Evolutionary conservation across 768 basidiomycete species (phyloP).

Genomic region (Piloderma croceum): DNA sequence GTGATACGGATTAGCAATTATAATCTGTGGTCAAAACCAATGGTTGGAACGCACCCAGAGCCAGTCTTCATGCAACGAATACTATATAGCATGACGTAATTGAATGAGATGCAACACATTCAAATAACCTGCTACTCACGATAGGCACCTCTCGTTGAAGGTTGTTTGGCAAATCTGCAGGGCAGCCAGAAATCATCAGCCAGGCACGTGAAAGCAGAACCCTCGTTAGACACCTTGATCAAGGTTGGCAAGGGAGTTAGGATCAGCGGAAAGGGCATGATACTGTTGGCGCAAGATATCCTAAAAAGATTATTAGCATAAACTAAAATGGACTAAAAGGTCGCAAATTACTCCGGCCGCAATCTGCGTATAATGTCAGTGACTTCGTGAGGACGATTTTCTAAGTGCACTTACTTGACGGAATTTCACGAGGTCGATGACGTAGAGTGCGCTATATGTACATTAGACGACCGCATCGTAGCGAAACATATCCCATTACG

Average conservation of each 20-base stretch:
- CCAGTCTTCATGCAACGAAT: conserved; percentile 89
- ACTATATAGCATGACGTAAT: conserved; percentile 37
- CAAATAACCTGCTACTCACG: conserved; percentile 41
- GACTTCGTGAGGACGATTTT: not conserved
- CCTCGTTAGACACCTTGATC: conserved; percentile 67
- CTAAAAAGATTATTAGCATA: conserved; percentile 29
- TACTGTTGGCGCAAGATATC: conserved; percentile 90
- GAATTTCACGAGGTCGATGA: conserved; percentile 93
- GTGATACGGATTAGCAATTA: conserved; percentile 5
- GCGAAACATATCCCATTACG: conserved; percentile 12
- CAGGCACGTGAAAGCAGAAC: not conserved
- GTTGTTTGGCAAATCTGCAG: conserved; percentile 88
- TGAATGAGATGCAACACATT: not conserved
- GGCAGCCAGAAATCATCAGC: not conserved
- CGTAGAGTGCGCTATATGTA: conserved; percentile 76
- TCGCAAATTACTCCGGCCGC: conserved; percentile 42
- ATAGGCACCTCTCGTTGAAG: conserved; percentile 90
- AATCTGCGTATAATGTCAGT: conserved; percentile 28
- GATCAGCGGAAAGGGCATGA: conserved; percentile 90
- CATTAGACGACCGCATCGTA: conserved; percentile 6
- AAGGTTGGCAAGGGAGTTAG: conserved; percentile 87
- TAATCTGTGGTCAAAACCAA: not conserved
- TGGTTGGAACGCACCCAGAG: conserved; percentile 66
- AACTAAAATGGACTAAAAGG: not conserved
- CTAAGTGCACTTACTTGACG: conserved; percentile 56